Evolutionary conservation across 345 rosid species (phyloP), one percentile per base, ranked within the genome.

Genomic region (Acer saccharum): DNA sequence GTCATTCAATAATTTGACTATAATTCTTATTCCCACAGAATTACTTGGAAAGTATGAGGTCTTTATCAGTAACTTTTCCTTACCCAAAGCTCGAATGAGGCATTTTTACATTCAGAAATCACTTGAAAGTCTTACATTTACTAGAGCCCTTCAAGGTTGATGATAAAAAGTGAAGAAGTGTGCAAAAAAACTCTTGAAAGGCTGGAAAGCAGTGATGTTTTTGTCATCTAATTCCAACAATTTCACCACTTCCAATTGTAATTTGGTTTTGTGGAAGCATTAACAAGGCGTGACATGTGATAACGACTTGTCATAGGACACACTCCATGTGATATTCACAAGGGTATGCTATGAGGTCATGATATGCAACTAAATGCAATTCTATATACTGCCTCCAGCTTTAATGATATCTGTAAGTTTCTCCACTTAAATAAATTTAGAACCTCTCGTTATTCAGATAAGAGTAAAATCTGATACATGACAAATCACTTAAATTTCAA

Each of bases 261-360:
- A 41, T 41, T 8, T 41, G 35, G 14, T 41, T 10, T 60, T 25
- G 57, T 23, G 12, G 12, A 61, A 23, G 27, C 27, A 25, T 25
- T 25, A 25, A 43, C 2, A 21, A 14, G 55, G 65, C 0, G 32
- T 10, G 43, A 46, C 44, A n/a, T 39, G 18, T 62, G 39, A 70
- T 10, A 39, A 64, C 10, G 39, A 78, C 41, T 58, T 7, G 55
- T 17, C 25, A 41, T 61, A 66, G 77, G 61, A 29, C 60, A 66
- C 17, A 43, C 62, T 72, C 68, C 77, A 79, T 61, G 12, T 68
- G 64, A 64, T 9, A 54, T 29, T 58, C 77, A 29, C 61, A 32
- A 16, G 73, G 68, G 72, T 12, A 58, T 10, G 35, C 76, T n/a
- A 73, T 61, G 65, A 17, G 68, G 32, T 27, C 46, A 73, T 12